These are phyloP conservation scores for Botryotinia calthae DNA, from an alignment of 2,329 filamentous ascomycete genomes.

Conservation along the genomic window DNA sequence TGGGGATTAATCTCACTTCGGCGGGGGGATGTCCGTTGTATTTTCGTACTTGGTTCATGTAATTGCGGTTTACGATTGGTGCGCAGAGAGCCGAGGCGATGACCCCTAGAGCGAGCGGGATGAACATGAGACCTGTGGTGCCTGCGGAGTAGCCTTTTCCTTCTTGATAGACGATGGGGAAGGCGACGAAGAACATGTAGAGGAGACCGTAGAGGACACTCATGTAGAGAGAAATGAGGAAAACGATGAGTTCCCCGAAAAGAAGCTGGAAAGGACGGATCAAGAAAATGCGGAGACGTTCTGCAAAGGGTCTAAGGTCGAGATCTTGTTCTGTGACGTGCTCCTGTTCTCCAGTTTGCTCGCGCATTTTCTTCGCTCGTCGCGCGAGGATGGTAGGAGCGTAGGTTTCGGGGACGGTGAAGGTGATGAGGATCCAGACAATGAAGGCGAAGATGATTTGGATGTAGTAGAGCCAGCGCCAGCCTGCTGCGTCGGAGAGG, in stretches of 20 bases:
- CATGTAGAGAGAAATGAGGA: conserved; percentile 84
- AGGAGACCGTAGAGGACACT: conserved; percentile 61
- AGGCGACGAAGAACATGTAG: conserved; percentile 51
- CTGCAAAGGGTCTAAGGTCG: conserved; percentile 64
- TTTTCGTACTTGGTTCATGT: conserved; percentile 58
- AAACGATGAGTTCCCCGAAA: conserved; percentile 79
- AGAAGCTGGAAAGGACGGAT: conserved; percentile 82
- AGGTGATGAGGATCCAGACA: conserved; percentile 73
- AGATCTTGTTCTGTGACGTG: conserved; percentile 81
- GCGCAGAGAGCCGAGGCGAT: conserved; percentile 63
- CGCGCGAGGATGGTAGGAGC: conserved; percentile 71
- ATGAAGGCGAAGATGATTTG: conserved; percentile 72
- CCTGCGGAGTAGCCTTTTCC: conserved; percentile 76
- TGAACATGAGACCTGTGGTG: conserved; percentile 81
- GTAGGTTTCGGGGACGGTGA: conserved; percentile 90
- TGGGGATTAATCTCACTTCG: conserved; percentile 75
- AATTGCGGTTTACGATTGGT: conserved; percentile 77
- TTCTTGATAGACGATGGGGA: conserved; percentile 64
- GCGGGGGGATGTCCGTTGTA: conserved; percentile 72
- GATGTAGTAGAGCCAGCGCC: conserved; percentile 87
- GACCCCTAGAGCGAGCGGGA: conserved; percentile 76
- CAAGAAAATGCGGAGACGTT: conserved; percentile 72
- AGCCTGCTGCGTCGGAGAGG: conserved; percentile 65
- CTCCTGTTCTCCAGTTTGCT: conserved; percentile 61
- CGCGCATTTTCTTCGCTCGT: conserved; percentile 69